Evolutionary conservation across 176 grass and related monocot species (phyloP).

Genomic region (Bonia amplexicaulis): DNA sequence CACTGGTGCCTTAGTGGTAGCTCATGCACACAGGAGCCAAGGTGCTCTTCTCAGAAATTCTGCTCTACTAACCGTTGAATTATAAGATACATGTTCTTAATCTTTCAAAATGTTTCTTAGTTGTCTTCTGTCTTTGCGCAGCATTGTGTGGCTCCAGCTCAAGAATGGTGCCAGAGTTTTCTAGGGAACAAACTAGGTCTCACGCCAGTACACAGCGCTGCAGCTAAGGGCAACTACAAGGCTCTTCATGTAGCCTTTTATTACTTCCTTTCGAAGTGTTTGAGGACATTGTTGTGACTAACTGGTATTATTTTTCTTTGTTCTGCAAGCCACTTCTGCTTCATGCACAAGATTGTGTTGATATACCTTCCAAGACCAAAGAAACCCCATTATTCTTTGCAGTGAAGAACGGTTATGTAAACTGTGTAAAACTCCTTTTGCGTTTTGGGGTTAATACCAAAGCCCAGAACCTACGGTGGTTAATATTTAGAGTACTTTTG

Average conservation of each 20-base stretch:
- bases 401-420: constrained; percentile 45
- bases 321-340: constrained; percentile 46
- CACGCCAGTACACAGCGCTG: constrained; percentile 48
- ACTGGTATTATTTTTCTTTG: constrained; percentile 25
- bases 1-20: constrained; percentile 58
- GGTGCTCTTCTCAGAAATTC: constrained; percentile 22
- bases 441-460: constrained; percentile 49
- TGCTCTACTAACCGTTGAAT: background rate
- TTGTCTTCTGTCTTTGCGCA: constrained; percentile 3
- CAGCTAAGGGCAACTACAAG: constrained; percentile 60
- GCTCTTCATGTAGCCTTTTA: constrained; percentile 52
- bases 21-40: constrained; percentile 52
- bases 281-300: constrained; percentile 4
- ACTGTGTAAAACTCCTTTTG: constrained; percentile 50
- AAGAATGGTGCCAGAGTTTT: constrained; percentile 61
- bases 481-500: background rate
- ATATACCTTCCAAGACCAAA: constrained; percentile 61
- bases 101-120: background rate
- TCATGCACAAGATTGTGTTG: constrained; percentile 53
- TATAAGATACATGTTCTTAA: background rate
- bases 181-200: constrained; percentile 57
- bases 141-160: constrained; percentile 52
- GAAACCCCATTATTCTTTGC: constrained; percentile 64
- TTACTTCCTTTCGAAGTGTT: background rate
- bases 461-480: constrained; percentile 50